Base-by-base conservation (phyloP, 169 alveolate genomes). In the Besnoitia besnoiti region DNA sequence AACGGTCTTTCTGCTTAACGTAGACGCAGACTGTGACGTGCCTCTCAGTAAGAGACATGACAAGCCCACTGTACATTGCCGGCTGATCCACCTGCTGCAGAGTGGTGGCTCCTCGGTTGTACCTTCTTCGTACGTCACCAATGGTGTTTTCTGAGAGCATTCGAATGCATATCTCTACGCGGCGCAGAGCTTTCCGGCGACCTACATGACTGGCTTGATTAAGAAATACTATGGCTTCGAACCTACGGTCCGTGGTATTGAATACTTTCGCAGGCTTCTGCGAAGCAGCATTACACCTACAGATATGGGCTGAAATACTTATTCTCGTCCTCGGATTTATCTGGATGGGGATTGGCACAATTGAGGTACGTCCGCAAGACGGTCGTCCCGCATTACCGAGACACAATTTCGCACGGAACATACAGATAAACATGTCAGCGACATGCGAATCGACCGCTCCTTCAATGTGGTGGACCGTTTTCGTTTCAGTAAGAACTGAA, bases 331-430 rank as follows among this genome's bases (percentile, higher is more conserved):
- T 85, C 44, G 91, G 82, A 16, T 91, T 91, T 75, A 67, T 91
- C 49, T 91, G 94, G 94, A 91, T 91, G 94, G 88, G 76, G 21
- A 90, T 90, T 73, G 94, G 94, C 40, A 91, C 94, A 87, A 80
- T 91, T 30, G 88, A 55, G 91, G 94, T 91, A 61, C 73, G 94
- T 30, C n/a, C n/a, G n/a, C 35, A 46, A 0, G 87, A 24, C 10
- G 5, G 33, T 50, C 49, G 59, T 1, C 12, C 44, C 8, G 39
- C n/a, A 35, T 47, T 19, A 46, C 79, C 24, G 37, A 0, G 44
- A 46, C 84, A 51, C 49, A 90, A 30, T 24, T 27, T 30, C 75
- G 2, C 47, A 61, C 33, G 46, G 44, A 16, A 27, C 30, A 3
- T 44, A 46, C 91, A 91, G 94, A 91, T 91, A 44, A 91, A 91